A percentile compares a stretch with the other conserved stretches of the same genome.
These are phyloP conservation scores for Coelastrella sp. DNA, from an alignment of 139 green algal species.

Conservation along the genomic window DNA sequence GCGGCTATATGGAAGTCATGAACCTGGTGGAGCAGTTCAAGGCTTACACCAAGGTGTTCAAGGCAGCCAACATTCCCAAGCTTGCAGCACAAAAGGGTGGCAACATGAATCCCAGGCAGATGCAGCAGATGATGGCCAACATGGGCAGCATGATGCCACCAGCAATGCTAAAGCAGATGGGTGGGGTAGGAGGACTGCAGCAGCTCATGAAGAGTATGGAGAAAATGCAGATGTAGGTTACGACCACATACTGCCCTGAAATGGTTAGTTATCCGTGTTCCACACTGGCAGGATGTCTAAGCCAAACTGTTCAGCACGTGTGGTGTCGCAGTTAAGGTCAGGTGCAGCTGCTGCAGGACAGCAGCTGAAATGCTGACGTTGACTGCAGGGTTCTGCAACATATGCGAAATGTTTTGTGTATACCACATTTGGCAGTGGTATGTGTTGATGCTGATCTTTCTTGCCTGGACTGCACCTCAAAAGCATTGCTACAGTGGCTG, in stretches of 20 bases:
- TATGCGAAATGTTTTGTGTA: no score
- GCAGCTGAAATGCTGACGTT: neutral
- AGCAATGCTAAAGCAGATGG: constrained; percentile 96
- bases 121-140: constrained; percentile 83
- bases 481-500: no score
- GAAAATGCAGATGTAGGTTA: constrained; percentile 32
- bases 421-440: no score
- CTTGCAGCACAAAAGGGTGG: constrained; percentile 43
- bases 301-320: neutral
- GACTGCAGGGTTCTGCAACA: no score
- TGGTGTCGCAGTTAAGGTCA: neutral
- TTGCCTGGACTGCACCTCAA: no score
- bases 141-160: constrained; percentile 92
- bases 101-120: constrained; percentile 86
- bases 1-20: constrained; percentile 45
- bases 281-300: neutral
- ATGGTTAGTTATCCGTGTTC: neutral
- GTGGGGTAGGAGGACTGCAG: constrained; percentile 86
- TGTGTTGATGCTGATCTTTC: no score
- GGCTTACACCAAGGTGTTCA: constrained; percentile 87
- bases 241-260: neutral
- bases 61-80: constrained; percentile 92
- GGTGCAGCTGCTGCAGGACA: neutral
- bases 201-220: constrained; percentile 90
- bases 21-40: constrained; percentile 94